These are phyloP conservation scores for Pyrenopolyporus hunteri DNA, from an alignment of 495 filamentous ascomycete species.

Conservation along the genomic window DNA sequence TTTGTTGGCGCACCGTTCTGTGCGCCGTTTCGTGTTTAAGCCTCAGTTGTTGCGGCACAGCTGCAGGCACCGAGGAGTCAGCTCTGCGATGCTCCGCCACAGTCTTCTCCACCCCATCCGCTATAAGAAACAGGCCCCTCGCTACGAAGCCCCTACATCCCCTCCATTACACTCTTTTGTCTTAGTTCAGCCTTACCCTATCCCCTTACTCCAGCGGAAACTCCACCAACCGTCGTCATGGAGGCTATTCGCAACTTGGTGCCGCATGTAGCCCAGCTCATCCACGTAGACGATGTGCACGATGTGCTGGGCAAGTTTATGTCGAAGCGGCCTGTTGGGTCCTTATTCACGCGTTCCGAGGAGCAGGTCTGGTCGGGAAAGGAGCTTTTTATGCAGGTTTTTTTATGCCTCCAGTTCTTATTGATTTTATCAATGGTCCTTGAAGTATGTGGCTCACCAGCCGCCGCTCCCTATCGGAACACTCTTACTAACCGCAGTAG, in stretches of 20 bases:
- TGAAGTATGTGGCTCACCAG: slow-evolving; percentile 36
- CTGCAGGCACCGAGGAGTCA: too few relatives aligned
- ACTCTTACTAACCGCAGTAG: slow-evolving; percentile 25
- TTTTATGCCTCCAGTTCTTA: slow-evolving; percentile 29
- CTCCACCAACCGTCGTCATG: slow-evolving; percentile 1
- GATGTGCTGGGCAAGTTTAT: not conserved
- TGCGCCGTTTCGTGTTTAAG: too few relatives aligned
- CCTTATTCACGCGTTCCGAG: slow-evolving; percentile 6
- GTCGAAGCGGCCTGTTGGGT: slow-evolving; percentile 6
- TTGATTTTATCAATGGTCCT: slow-evolving; percentile 37
- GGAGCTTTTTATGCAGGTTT: not conserved
- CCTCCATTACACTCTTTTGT: too few relatives aligned
- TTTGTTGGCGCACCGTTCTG: too few relatives aligned
- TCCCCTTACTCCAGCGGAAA: too few relatives aligned
- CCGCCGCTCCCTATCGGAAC: not conserved
- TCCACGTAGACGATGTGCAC: not conserved
- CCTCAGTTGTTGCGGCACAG: too few relatives aligned
- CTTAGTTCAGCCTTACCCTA: too few relatives aligned
- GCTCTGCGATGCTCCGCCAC: too few relatives aligned
- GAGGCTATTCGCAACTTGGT: not conserved
- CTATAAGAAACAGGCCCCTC: too few relatives aligned
- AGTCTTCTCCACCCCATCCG: too few relatives aligned
- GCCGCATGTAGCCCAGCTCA: not conserved
- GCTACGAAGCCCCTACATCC: too few relatives aligned
- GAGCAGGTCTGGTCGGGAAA: not conserved